Base-by-base conservation (phyloP, 139 green algal species). In the Chlorella sp. region DNA sequence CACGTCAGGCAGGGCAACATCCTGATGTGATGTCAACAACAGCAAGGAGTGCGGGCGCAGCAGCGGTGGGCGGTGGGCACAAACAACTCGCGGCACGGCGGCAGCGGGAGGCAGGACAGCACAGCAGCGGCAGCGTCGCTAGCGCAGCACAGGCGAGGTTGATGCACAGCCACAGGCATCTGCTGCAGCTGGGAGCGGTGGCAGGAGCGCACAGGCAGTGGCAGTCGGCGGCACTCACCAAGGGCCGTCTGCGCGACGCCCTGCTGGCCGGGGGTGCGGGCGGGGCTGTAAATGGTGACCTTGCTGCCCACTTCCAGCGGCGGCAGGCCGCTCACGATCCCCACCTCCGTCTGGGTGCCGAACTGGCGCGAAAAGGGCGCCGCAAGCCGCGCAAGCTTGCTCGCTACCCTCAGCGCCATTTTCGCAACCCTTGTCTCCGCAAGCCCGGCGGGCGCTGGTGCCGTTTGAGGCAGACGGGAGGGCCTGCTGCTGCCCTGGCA, bases 241-340 rank as follows among this genome's bases (percentile, higher is more conserved):
- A 40, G 53, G 24, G 77, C 61, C 7, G 96, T 97, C 77, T 96
- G 94, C 0, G 84, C 94, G 32, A 93, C n/a, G 0, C 96, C 97
- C 79, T 96, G 94, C 91, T 98, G 96, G 11, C 86, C 92, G 7
- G 96, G 87, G 42, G 92, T 95, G 73, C 95, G 93, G 2, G 95
- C 91, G 26, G 96, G 94, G 0, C 86, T 61, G 88, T 94, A 98
- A 69, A 98, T 97, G 83, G 89, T 89, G 14, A 95, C 96, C 94
- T 97, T 91, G 86, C 86, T 69, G 12, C 82, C 79, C 42, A 21
- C 32, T 1, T 60, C 39, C 60, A 91, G 57, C 60, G 66, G 76
- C 0, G 85, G 90, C 37, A 88, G 42, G 39, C 90, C 90, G 71
- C 37, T 77, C 40, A 78, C 86, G 37, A 83, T 69, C 12, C 78